Conservation (phyloP, 2,329 filamentous ascomycete genomes). For the Cladosporium sp. region DNA sequence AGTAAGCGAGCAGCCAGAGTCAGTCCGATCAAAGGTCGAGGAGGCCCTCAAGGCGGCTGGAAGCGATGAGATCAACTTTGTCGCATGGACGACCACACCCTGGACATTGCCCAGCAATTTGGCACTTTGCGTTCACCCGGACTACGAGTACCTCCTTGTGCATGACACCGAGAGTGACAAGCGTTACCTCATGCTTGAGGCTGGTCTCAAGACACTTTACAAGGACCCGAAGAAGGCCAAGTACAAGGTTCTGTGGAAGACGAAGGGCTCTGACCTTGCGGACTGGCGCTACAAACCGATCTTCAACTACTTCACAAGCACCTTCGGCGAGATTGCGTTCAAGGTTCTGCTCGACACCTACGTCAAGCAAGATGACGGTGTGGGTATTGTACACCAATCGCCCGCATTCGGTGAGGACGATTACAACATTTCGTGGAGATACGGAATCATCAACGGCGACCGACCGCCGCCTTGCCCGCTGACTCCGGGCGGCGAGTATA, state of each 20-base stretch:
- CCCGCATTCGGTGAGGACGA: conserved; percentile 95
- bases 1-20: conserved; percentile 26
- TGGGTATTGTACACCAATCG: conserved; percentile 88
- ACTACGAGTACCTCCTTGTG: conserved; percentile 84
- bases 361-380: conserved; percentile 83
- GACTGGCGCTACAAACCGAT: conserved; percentile 85
- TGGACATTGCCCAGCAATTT: conserved; percentile 80
- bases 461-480: conserved; percentile 84
- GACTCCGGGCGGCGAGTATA: conserved; percentile 77
- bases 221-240: conserved; percentile 96
- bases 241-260: conserved; percentile 66
- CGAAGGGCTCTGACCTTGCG: conserved; percentile 77
- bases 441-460: conserved; percentile 69
- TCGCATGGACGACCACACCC: conserved; percentile 87
- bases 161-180: conserved; percentile 75
- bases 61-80: conserved; percentile 62
- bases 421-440: conserved; percentile 73
- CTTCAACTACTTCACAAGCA: conserved; percentile 83
- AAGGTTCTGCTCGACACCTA: conserved; percentile 76
- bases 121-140: conserved; percentile 70
- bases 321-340: conserved; percentile 82
- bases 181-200: conserved; percentile 78
- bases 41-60: conserved; percentile 25
- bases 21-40: conserved; percentile 22
- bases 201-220: conserved; percentile 74